phyloP scores from a whole-genome alignment of 140 eudicot species.

The Stevia rebaudiana region DNA sequence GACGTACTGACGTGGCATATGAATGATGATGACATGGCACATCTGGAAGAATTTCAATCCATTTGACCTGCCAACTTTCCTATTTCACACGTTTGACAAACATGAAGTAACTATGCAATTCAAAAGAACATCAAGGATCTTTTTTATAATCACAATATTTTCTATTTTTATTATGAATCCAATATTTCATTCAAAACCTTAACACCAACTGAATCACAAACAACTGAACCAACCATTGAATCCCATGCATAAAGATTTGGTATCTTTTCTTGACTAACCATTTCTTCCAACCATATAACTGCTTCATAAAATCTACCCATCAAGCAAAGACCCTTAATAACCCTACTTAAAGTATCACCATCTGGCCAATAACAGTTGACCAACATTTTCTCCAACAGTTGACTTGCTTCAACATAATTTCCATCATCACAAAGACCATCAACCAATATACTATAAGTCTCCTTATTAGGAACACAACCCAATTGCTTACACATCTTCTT shows the following conservation, averaged over 20 bases:
- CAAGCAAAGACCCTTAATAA: constrained; percentile 67
- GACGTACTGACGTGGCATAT: too few relatives aligned
- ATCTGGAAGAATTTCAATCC: not conserved
- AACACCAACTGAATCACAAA: constrained; percentile 20
- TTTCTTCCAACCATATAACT: constrained; percentile 82
- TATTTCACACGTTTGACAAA: not conserved
- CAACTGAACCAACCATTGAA: constrained; percentile 54
- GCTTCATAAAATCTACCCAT: constrained; percentile 58
- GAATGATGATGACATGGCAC: too few relatives aligned
- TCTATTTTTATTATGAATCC: constrained; percentile 2
- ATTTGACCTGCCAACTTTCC: too few relatives aligned
- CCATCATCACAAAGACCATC: constrained; percentile 70
- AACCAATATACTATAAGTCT: constrained; percentile 49
- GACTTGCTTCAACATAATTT: constrained; percentile 62
- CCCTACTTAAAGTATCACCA: constrained; percentile 27
- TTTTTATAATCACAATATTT: not conserved
- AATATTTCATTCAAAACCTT: constrained; percentile 21
- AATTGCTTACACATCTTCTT: constrained; percentile 52
- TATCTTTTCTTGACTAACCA: constrained; percentile 61
- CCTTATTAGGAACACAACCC: constrained; percentile 62
- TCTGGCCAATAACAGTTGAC: constrained; percentile 51
- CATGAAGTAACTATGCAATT: not conserved
- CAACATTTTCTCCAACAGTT: constrained; percentile 66
- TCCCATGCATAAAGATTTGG: constrained; percentile 54
- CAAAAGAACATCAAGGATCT: not conserved